Percentiles rank a stretch among this genome's conserved stretches.
Conservation (phyloP, 2,329 filamentous ascomycete species). For the Ophiobolus disseminans region DNA sequence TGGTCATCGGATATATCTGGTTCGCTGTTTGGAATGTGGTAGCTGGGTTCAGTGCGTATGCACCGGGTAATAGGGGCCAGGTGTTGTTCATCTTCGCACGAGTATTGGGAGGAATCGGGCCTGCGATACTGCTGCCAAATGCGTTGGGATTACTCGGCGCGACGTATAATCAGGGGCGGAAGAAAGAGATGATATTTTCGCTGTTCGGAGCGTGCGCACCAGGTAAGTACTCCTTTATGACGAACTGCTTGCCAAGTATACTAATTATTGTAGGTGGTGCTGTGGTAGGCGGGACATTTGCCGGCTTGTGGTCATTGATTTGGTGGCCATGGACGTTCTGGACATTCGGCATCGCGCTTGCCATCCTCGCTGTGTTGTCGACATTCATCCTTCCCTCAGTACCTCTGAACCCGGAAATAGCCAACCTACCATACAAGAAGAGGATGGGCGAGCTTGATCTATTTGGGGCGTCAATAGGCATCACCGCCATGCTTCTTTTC, state of each 20-base stretch:
- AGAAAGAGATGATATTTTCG: slow-evolving; percentile 67
- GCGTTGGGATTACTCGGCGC: slow-evolving; percentile 67
- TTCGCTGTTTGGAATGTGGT: slow-evolving; percentile 58
- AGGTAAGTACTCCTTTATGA: slow-evolving; percentile 16
- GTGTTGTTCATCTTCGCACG: slow-evolving; percentile 49
- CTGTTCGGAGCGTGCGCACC: slow-evolving; percentile 60
- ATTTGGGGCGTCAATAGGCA: slow-evolving; percentile 57
- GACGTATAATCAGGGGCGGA: slow-evolving; percentile 62
- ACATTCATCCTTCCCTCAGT: slow-evolving; percentile 51
- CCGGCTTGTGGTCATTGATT: slow-evolving; percentile 50
- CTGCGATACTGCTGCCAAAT: slow-evolving; percentile 69
- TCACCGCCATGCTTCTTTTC: slow-evolving; percentile 64
- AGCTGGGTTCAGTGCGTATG: slow-evolving; percentile 54
- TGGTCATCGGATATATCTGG: slow-evolving; percentile 59
- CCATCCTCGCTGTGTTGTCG: slow-evolving; percentile 47
- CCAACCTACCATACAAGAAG: slow-evolving; percentile 18
- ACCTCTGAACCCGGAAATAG: slow-evolving; percentile 23
- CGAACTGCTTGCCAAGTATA: not conserved
- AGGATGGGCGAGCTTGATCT: slow-evolving; percentile 51
- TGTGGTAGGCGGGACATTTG: slow-evolving; percentile 52
- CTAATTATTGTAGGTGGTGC: slow-evolving; percentile 42
- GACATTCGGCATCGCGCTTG: slow-evolving; percentile 51
- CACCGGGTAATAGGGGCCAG: slow-evolving; percentile 26
- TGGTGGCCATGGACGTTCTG: slow-evolving; percentile 64
- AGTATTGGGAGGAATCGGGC: slow-evolving; percentile 61